Evolutionary conservation across 257 asterid genomes (phyloP).

Genomic region (Phtheirospermum japonicum): DNA sequence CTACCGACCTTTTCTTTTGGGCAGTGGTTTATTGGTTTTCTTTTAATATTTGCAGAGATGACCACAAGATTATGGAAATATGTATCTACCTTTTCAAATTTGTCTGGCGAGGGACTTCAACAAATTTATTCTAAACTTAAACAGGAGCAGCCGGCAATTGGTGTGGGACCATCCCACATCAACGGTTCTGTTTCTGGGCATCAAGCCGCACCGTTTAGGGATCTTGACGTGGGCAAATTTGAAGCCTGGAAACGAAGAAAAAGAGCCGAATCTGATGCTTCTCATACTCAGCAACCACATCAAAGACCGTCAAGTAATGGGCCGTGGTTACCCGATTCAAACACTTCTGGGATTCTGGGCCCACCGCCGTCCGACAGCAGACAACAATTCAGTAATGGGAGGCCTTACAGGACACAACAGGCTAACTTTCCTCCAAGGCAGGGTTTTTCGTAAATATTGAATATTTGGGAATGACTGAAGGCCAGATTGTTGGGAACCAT

Average conservation of each 20-base stretch:
- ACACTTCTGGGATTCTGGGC: constrained; percentile 84
- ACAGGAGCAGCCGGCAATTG: constrained; percentile 65
- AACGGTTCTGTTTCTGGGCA: constrained; percentile 43
- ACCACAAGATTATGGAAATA: constrained; percentile 89
- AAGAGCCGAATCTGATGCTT: constrained; percentile 75
- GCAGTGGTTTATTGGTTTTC: constrained; percentile 5
- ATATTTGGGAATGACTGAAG: constrained; percentile 14
- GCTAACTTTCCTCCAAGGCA: constrained; percentile 54
- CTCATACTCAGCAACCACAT: constrained; percentile 52
- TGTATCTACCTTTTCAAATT: constrained; percentile 81
- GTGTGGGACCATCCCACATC: constrained; percentile 65
- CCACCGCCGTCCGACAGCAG: constrained; percentile 79
- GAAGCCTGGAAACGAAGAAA: constrained; percentile 98
- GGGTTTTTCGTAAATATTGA: constrained; percentile 55
- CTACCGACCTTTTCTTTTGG: not conserved
- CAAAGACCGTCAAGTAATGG: constrained; percentile 60
- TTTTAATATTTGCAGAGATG: constrained; percentile 64
- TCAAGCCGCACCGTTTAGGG: constrained; percentile 46
- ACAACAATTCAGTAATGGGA: constrained; percentile 64
- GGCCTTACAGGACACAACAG: constrained; percentile 66
- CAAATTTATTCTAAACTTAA: constrained; percentile 85
- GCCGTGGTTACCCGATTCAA: constrained; percentile 58
- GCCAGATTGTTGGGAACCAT: constrained; percentile 21
- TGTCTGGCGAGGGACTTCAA: constrained; percentile 88
- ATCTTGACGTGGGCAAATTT: constrained; percentile 73